Conservation (phyloP, 768 basidiomycete species). For the Neoboletus magnificus region DNA sequence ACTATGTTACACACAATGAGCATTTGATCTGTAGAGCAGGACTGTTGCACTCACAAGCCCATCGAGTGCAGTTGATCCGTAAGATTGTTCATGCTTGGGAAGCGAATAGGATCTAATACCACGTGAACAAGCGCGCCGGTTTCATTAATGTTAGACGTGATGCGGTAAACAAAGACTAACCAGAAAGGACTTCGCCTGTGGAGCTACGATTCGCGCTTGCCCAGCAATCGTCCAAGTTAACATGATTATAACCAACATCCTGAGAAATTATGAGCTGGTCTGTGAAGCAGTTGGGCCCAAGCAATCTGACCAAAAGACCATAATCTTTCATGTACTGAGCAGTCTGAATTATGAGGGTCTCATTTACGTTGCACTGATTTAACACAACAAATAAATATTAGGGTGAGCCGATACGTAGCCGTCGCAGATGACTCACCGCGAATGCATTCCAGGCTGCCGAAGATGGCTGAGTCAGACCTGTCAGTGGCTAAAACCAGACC, state of each 20-base stretch:
- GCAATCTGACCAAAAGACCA: conserved; percentile 43
- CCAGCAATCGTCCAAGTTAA: conserved; percentile 67
- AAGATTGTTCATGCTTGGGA: conserved; percentile 55
- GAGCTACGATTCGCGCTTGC: conserved; percentile 50
- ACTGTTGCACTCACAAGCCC: conserved; percentile 45
- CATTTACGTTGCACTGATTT: conserved; percentile 54
- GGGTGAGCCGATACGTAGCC: not conserved
- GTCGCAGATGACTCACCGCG: conserved; percentile 38
- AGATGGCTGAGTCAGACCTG: conserved; percentile 1
- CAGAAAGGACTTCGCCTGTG: conserved; percentile 52
- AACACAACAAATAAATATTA: not conserved
- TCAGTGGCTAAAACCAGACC: not conserved
- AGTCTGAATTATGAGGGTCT: conserved; percentile 47
- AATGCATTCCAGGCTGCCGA: conserved; percentile 63
- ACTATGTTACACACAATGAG: conserved; percentile 28
- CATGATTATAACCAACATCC: conserved; percentile 55
- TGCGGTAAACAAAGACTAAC: conserved; percentile 29
- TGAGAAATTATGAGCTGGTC: conserved; percentile 19
- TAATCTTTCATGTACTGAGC: conserved; percentile 50
- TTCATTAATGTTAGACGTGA: not conserved
- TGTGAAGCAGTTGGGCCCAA: not conserved
- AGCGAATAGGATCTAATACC: conserved; percentile 43
- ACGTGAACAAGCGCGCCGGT: not conserved
- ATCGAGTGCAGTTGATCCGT: conserved; percentile 52
- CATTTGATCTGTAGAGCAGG: not conserved